These are phyloP conservation scores for Backusella circina DNA, from an alignment of 192 early-diverging fungal species.

Conservation along the genomic window DNA sequence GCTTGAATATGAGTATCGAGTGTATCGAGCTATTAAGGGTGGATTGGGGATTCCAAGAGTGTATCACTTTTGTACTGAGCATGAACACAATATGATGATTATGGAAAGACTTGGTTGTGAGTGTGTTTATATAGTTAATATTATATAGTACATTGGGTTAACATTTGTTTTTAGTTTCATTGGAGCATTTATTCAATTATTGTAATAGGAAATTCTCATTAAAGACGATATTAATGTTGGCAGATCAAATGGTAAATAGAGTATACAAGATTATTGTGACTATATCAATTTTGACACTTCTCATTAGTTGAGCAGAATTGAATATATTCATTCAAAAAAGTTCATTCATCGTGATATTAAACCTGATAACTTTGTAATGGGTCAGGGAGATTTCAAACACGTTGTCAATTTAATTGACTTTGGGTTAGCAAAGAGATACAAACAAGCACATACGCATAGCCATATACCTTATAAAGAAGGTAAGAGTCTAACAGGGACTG, in stretches of 20 bases:
- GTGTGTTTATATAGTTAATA: not conserved
- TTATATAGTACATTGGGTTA: too few species aligned
- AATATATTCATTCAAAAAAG: constrained; percentile 74
- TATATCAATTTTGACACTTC: not conserved
- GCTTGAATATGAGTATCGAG: constrained; percentile 94
- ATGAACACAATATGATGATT: constrained; percentile 81
- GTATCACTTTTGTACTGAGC: constrained; percentile 76
- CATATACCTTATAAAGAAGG: constrained; percentile 91
- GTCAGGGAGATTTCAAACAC: constrained; percentile 74
- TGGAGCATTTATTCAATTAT: constrained; percentile 90
- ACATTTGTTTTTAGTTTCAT: constrained; percentile 56
- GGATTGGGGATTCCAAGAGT: constrained; percentile 89
- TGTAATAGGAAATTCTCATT: constrained; percentile 86
- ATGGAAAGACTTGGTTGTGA: constrained; percentile 80
- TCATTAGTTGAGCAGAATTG: constrained; percentile 55
- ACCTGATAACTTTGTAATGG: constrained; percentile 91
- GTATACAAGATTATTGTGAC: not conserved
- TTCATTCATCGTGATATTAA: constrained; percentile 92
- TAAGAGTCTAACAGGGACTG: constrained; percentile 90
- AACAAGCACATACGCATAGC: constrained; percentile 73
- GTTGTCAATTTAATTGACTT: constrained; percentile 89
- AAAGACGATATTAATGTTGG: constrained; percentile 82
- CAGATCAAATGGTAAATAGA: constrained; percentile 73
- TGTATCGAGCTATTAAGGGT: constrained; percentile 92
- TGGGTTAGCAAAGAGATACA: constrained; percentile 86